A percentile compares a stretch with the other conserved stretches of the same genome.
Evolutionary conservation across 768 basidiomycete genomes (phyloP).

Genomic region (Tubosaeta brunneosetosa): DNA sequence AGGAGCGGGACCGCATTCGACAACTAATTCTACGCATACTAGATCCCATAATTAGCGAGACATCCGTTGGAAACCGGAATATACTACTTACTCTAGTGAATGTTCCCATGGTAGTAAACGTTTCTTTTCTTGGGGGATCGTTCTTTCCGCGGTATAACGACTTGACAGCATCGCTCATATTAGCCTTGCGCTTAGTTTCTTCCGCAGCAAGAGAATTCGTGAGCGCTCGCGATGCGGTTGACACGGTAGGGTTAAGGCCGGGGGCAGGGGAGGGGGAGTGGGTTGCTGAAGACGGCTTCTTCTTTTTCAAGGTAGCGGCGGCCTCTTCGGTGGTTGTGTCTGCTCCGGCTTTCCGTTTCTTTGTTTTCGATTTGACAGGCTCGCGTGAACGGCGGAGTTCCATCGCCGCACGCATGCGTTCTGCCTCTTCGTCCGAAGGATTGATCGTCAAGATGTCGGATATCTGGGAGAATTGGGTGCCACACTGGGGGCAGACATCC

Average conservation of each 20-base stretch:
- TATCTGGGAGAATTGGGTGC: conserved; percentile 55
- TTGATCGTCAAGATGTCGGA: conserved; percentile 64
- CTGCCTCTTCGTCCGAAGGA: conserved; percentile 62
- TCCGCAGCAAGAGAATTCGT: conserved; percentile 69
- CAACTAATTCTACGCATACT: conserved; percentile 20
- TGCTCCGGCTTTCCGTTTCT: conserved; percentile 59
- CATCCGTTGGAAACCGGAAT: not conserved
- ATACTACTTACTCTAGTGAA: conserved; percentile 74
- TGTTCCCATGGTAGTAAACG: conserved; percentile 89
- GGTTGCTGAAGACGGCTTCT: conserved; percentile 21
- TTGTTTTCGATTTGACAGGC: conserved; percentile 46
- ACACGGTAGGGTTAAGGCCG: conserved; percentile 43
- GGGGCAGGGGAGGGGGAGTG: conserved; percentile 26
- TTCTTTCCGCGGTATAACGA: conserved; percentile 62
- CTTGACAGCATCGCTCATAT: conserved; percentile 84
- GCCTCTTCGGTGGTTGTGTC: conserved; percentile 27
- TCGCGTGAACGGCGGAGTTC: conserved; percentile 52
- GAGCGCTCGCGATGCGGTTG: conserved; percentile 61
- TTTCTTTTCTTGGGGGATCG: conserved; percentile 64
- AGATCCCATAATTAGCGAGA: conserved; percentile 3
- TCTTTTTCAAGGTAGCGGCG: conserved; percentile 39
- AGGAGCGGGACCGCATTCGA: not conserved
- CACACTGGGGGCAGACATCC: conserved; percentile 75
- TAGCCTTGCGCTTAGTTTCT: conserved; percentile 76
- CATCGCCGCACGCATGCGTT: conserved; percentile 53